Percentiles rank a stretch among this genome's conserved stretches.
Evolutionary conservation across 106 monocot genomes (phyloP).

Genomic region (Apostasia shenzhenica): DNA sequence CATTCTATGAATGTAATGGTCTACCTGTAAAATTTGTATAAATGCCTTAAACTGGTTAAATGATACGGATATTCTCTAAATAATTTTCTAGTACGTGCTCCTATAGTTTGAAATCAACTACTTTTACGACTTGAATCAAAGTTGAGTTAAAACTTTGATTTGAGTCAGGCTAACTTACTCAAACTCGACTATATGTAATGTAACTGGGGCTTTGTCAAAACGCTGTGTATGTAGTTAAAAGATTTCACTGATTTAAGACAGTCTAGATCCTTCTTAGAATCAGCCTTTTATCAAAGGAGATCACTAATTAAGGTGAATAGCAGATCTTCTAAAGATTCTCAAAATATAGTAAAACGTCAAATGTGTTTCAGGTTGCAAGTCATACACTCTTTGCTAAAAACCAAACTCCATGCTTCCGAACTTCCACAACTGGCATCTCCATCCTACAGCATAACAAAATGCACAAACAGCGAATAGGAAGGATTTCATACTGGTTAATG

Average conservation of each 20-base stretch:
- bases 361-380: neutral
- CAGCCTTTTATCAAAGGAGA: no score
- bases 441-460: conserved; percentile 39
- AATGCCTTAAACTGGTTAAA: neutral
- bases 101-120: no score
- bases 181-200: neutral
- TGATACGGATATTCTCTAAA: neutral
- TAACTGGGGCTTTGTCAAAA: neutral
- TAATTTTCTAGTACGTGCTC: neutral
- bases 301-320: no score
- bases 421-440: conserved; percentile 98
- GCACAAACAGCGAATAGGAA: neutral
- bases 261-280: no score
- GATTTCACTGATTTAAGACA: no score
- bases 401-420: conserved; percentile 83
- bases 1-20: conserved; percentile 84
- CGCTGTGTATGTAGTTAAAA: no score
- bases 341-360: no score
- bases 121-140: no score
- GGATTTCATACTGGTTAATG: neutral
- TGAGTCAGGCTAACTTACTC: neutral
- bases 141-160: no score
- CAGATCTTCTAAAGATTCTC: no score
- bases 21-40: conserved; percentile 38
- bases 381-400: conserved; percentile 95